Evolutionary conservation across 2,329 filamentous ascomycete genomes (phyloP).

Genomic region (Penicillium sclerotigenum): DNA sequence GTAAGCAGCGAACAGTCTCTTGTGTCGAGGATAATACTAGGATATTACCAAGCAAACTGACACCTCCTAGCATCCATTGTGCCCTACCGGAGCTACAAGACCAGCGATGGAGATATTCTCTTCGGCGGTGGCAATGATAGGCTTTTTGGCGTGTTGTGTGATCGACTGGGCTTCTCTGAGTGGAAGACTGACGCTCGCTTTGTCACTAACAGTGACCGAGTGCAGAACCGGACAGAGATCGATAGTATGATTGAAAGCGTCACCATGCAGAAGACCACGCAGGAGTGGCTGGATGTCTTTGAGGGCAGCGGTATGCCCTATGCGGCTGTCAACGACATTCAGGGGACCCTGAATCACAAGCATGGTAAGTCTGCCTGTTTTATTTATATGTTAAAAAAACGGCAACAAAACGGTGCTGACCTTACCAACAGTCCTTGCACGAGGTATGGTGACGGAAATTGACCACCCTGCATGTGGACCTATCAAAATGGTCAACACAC

Average conservation of each 20-base stretch:
- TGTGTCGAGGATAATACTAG: background rate
- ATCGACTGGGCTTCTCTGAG: conserved; percentile 55
- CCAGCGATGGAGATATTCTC: conserved; percentile 60
- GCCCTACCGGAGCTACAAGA: conserved; percentile 80
- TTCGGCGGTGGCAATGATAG: conserved; percentile 63
- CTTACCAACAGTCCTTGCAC: conserved; percentile 55
- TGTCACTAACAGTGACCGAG: conserved; percentile 57
- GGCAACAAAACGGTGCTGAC: conserved; percentile 2
- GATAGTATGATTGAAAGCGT: conserved; percentile 75
- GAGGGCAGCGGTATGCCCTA: conserved; percentile 94
- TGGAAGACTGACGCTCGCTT: conserved; percentile 58
- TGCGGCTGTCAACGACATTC: conserved; percentile 89
- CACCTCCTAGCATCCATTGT: conserved; percentile 78
- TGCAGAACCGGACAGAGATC: conserved; percentile 68
- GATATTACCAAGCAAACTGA: conserved; percentile 10
- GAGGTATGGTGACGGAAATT: conserved; percentile 85
- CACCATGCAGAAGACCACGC: conserved; percentile 73
- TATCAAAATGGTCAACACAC: conserved; percentile 88
- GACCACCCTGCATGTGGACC: conserved; percentile 79
- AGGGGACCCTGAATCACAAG: conserved; percentile 75
- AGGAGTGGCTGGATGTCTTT: conserved; percentile 81
- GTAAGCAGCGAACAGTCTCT: conserved; percentile 45
- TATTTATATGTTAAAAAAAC: background rate
- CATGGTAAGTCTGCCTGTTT: conserved; percentile 59
- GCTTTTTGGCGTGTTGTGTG: conserved; percentile 59